Evolutionary conservation across 371 early-diverging fungal genomes (phyloP).

Genomic region (Mortierella sp.): DNA sequence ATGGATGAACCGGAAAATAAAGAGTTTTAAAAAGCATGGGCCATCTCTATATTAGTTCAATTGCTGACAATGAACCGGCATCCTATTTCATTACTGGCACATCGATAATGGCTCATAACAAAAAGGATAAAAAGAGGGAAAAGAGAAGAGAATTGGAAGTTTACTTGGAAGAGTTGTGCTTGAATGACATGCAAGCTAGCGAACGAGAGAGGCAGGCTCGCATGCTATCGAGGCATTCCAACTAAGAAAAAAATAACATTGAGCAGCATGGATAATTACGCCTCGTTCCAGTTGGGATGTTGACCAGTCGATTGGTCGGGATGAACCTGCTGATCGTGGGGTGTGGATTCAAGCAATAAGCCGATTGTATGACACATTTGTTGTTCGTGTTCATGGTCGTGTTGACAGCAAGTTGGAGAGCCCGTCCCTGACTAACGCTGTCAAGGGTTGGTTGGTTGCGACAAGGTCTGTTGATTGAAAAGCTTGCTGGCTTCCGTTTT

Average conservation of each 20-base stretch:
- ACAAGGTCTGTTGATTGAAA: too few relatives aligned
- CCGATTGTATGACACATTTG: too few relatives aligned
- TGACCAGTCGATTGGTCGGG: background rate
- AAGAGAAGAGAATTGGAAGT: background rate
- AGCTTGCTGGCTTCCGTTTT: too few relatives aligned
- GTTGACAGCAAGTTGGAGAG: too few relatives aligned
- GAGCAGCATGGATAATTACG: background rate
- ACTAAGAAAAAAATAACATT: too few relatives aligned
- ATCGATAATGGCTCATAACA: background rate
- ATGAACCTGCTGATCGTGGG: constrained; percentile 4
- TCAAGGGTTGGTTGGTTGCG: too few relatives aligned
- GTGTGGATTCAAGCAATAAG: background rate
- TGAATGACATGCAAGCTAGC: too few relatives aligned
- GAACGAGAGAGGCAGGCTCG: background rate
- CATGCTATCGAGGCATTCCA: background rate
- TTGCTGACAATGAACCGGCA: background rate
- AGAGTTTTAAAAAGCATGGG: background rate
- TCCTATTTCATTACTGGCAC: background rate
- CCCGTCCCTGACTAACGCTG: too few relatives aligned
- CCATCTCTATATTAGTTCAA: background rate
- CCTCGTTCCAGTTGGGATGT: background rate
- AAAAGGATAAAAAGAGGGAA: background rate
- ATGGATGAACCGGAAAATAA: background rate
- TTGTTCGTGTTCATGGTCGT: too few relatives aligned
- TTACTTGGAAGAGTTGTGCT: background rate